phyloP scores from a whole-genome alignment of 2,329 filamentous ascomycete genomes.

The Fusarium nodosum region DNA sequence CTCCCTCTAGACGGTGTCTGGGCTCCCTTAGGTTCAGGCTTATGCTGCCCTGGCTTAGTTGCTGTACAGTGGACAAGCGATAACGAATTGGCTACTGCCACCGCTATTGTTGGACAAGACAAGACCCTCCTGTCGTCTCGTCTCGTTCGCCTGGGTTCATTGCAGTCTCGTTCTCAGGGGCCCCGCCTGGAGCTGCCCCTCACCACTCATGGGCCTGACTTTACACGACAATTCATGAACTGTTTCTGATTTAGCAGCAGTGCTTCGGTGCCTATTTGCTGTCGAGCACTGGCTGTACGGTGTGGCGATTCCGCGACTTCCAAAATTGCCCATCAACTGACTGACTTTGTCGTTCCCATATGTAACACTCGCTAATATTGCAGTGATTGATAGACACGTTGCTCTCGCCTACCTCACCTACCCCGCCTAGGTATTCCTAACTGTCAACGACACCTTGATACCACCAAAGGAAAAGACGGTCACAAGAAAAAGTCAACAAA shows the following conservation, averaged over 20 bases:
- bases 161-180: conserved; percentile 12
- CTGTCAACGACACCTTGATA: conserved; percentile 21
- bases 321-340: conserved; percentile 8
- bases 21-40: not conserved
- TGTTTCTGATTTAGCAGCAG: conserved; percentile 31
- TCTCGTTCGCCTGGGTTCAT: conserved; percentile 4
- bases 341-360: conserved; percentile 8
- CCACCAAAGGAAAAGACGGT: conserved; percentile 30
- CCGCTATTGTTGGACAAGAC: conserved; percentile 9
- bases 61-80: not conserved
- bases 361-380: conserved; percentile 32
- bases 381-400: conserved; percentile 34
- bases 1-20: conserved; percentile 12
- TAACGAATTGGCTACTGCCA: conserved; percentile 8
- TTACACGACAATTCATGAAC: conserved; percentile 15
- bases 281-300: conserved; percentile 7
- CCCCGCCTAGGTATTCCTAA: conserved; percentile 27
- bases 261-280: conserved; percentile 19
- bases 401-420: conserved; percentile 26
- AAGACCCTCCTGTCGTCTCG: not conserved
- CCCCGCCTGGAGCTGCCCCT: conserved; percentile 29
- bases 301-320: conserved; percentile 17
- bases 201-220: conserved; percentile 30
- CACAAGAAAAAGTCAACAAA: conserved; percentile 13
- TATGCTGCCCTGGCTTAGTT: conserved; percentile 6